Evolutionary conservation across 2,329 filamentous ascomycete species (phyloP), one percentile per base, ranked within the genome.

Genomic region (Ambrosiella xylebori): DNA sequence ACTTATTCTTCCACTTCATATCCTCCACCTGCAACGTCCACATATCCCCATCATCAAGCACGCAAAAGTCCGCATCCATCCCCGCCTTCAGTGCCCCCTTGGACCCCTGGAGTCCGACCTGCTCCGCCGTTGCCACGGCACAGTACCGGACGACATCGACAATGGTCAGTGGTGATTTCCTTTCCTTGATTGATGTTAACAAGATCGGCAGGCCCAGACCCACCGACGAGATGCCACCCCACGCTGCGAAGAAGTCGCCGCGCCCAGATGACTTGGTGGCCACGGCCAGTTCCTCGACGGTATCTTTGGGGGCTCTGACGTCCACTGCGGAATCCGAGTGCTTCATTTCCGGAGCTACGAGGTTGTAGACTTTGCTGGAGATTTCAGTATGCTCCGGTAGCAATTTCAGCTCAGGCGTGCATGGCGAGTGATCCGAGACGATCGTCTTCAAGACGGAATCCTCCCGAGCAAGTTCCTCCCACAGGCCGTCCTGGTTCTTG

Each of bases 211-310:
- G 77, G 0, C 93, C 93, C 1, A 98, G 79, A 0, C 93, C 93
- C 15, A 98, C 91, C 3, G 86, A 93, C 3, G 87, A 91, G 66
- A 98, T 95, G 12, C 93, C 93, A 57, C 93, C 93, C 93, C 93
- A 98, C 0, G 90, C 90, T 3, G 85, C 82, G 71, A 97, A 93
- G 76, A 98, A 97, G 71, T 97, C 88, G 41, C 93, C 93, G 2
- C 68, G 64, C 13, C 56, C 56, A n/a, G 55, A 35, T 2, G 59
- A 52, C 6, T 19, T 44, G 38, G 57, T 60, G 7, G 56, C 56
- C n/a, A 36, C 17, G 2, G 59, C 56, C 19, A 58, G 27, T 6
- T 60, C 59, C 19, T 73, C 70, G 41, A 70, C 67, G 1, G 70
- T 49, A 8, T 71, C 68, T 17, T 67, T 64, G 2, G 70, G 69